phyloP scores from a whole-genome alignment of 208 protist genomes.

The Phytomonas francai region DNA sequence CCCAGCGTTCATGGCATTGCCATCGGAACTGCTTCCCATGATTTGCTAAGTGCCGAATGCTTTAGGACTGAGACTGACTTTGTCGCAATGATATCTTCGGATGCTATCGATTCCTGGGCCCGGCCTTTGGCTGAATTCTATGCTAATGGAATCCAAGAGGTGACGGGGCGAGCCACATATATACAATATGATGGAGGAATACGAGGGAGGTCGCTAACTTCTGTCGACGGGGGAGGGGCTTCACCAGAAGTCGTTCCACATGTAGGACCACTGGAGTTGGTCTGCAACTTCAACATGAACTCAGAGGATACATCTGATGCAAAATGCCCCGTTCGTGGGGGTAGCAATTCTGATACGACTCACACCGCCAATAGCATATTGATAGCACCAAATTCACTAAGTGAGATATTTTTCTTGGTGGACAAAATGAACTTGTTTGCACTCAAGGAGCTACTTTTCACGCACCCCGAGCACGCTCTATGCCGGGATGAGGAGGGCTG shows the following conservation, averaged over 20 bases:
- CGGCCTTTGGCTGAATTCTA: not conserved
- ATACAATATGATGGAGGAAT: not conserved
- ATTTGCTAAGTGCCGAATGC: not conserved
- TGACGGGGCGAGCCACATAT: not conserved
- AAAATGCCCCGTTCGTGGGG: not conserved
- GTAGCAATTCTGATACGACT: not conserved
- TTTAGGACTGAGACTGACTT: not conserved
- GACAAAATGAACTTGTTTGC: conserved; percentile 47
- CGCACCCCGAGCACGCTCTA: conserved; percentile 17
- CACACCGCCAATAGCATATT: not conserved
- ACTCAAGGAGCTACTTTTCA: conserved; percentile 30
- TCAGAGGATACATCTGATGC: not conserved
- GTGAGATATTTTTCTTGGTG: conserved; percentile 49
- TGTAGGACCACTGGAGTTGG: not conserved
- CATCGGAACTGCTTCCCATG: not conserved
- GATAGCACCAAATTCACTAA: conserved; percentile 30
- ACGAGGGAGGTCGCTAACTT: not conserved
- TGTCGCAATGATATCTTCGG: not conserved
- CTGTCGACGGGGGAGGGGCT: not conserved
- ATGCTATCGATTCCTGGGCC: not conserved
- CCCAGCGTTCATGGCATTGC: not conserved
- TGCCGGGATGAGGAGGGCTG: conserved; percentile 50
- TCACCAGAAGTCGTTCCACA: not conserved
- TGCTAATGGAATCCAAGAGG: not conserved
- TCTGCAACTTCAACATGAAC: not conserved